phyloP scores from a whole-genome alignment of 1,284 basidiomycete genomes.

The Pholiota adiposa region DNA sequence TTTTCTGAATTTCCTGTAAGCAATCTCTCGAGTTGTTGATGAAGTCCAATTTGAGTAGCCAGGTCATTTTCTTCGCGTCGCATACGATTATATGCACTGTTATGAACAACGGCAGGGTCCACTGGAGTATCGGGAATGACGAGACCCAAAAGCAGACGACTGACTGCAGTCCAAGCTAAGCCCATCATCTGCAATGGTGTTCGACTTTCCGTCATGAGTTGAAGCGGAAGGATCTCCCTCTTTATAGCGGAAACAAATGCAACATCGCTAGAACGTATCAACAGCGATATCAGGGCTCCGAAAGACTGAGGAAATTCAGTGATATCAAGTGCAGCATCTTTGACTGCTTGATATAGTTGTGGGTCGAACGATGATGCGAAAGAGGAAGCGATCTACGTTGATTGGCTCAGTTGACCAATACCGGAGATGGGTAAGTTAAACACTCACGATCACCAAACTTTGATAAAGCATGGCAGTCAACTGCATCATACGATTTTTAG shows the following conservation, averaged over 20 bases:
- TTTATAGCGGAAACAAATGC: constrained; percentile 15
- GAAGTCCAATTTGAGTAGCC: constrained; percentile 57
- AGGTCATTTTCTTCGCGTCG: constrained; percentile 52
- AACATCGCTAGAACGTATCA: constrained; percentile 25
- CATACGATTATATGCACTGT: constrained; percentile 56
- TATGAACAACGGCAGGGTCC: constrained; percentile 82
- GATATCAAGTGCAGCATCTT: constrained; percentile 14
- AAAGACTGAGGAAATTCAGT: constrained; percentile 19
- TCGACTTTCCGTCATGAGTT: neutral
- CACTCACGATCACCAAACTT: constrained; percentile 43
- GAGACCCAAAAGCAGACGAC: constrained; percentile 66
- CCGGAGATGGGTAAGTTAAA: neutral
- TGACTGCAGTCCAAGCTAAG: constrained; percentile 68
- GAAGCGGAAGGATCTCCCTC: constrained; percentile 16
- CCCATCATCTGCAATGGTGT: constrained; percentile 43
- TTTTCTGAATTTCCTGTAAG: constrained; percentile 68
- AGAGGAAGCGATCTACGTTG: constrained; percentile 37
- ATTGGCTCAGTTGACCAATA: constrained; percentile 16
- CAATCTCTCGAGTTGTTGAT: constrained; percentile 60
- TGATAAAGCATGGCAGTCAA: constrained; percentile 43
- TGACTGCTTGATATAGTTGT: constrained; percentile 15
- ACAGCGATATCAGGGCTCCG: constrained; percentile 22
- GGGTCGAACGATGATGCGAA: constrained; percentile 45
- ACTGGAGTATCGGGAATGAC: constrained; percentile 87
- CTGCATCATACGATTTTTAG: constrained; percentile 42